These are phyloP conservation scores for Globisporangium radiosum DNA, from an alignment of 352 stramenopile species.

Conservation along the genomic window DNA sequence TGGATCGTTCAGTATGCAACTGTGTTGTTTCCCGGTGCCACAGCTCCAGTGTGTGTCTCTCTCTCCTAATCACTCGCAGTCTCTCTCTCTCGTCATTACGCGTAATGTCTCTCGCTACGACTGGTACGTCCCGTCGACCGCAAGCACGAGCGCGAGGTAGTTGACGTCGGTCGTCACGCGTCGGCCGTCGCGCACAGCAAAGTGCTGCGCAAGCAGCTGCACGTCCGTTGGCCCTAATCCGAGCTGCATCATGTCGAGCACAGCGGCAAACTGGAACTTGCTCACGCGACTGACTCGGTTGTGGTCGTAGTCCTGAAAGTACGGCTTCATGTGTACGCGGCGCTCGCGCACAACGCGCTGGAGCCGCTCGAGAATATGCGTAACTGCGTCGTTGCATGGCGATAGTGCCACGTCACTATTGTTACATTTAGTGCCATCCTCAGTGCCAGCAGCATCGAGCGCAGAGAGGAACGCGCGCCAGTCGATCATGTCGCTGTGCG, in stretches of 20 bases:
- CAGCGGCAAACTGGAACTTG: conserved; percentile 76
- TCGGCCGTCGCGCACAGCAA: conserved; percentile 44
- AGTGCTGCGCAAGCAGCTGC: conserved; percentile 41
- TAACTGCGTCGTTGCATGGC: conserved; percentile 14
- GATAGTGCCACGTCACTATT: background rate
- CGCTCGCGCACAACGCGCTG: conserved; percentile 54
- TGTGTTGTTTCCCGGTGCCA: no score
- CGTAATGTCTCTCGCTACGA: conserved; percentile 2
- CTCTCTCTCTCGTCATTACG: background rate
- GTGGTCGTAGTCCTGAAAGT: conserved; percentile 85
- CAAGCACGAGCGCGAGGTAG: conserved; percentile 70
- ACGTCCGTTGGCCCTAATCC: conserved; percentile 41
- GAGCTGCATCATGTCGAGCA: conserved; percentile 83
- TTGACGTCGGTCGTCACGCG: conserved; percentile 65
- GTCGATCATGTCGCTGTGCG: conserved; percentile 69
- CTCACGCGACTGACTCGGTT: conserved; percentile 66
- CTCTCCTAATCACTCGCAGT: background rate
- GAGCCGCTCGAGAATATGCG: conserved; percentile 35
- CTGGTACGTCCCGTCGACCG: conserved; percentile 65
- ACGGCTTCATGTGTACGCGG: conserved; percentile 80
- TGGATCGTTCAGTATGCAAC: no score
- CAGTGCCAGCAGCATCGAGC: conserved; percentile 24
- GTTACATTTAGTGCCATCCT: background rate
- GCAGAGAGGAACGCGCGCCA: conserved; percentile 66
- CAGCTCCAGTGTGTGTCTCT: background rate